A percentile compares a stretch with the other conserved stretches of the same genome.
Evolutionary conservation across 75 land plant species (phyloP).

Genomic region (Cunninghamia lanceolata): DNA sequence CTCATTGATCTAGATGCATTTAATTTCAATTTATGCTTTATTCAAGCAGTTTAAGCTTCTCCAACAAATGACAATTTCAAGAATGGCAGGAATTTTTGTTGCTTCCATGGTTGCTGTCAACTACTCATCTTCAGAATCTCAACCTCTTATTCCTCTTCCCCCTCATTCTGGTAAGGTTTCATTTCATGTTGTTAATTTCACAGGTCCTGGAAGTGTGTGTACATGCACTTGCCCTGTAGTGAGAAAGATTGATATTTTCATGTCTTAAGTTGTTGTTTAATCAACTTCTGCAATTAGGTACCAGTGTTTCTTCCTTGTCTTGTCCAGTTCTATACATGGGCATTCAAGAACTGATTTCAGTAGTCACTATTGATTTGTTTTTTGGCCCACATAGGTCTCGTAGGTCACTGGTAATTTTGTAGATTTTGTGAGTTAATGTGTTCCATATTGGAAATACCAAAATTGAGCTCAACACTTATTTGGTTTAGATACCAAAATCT

Average conservation of each 20-base stretch:
- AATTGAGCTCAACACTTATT: not conserved
- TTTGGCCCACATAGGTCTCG: not conserved
- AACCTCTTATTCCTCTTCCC: not conserved
- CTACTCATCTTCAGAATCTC: not conserved
- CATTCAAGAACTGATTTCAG: not conserved
- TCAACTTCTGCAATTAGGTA: not conserved
- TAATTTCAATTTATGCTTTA: too few relatives aligned
- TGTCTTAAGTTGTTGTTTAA: not conserved
- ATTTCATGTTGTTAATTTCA: not conserved
- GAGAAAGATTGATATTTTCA: not conserved
- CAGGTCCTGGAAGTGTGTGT: not conserved
- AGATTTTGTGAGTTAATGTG: not conserved
- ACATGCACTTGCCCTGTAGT: too few relatives aligned
- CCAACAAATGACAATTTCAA: not conserved
- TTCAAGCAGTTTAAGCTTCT: too few relatives aligned
- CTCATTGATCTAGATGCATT: too few relatives aligned
- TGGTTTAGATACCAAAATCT: not conserved
- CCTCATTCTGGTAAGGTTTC: not conserved
- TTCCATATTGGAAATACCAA: not conserved
- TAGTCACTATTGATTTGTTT: not conserved
- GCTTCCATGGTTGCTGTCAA: constrained; percentile 1
- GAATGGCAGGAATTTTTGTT: not conserved
- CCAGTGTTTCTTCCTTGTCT: not conserved
- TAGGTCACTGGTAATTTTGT: not conserved
- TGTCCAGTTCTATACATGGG: not conserved